These are phyloP conservation scores for Vigna radiata DNA, from an alignment of 306 rosid species.

Conservation along the genomic window DNA sequence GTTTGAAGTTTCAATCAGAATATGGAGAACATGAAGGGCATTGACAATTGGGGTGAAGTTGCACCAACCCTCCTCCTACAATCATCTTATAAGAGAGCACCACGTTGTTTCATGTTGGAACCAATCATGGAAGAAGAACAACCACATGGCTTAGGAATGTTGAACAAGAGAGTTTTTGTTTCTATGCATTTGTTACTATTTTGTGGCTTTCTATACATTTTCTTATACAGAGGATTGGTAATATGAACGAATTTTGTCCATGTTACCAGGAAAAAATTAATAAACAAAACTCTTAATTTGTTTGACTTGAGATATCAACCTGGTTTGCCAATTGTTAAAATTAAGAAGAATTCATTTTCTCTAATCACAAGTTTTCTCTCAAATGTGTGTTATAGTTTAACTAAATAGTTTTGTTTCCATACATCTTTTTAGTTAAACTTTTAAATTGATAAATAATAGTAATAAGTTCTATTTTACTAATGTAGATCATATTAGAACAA, in stretches of 20 bases:
- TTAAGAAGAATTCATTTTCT: too few species aligned
- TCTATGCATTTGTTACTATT: constrained; percentile 41
- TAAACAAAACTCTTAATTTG: neutral
- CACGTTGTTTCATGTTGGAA: constrained; percentile 33
- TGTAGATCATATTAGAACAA: too few species aligned
- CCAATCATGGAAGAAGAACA: constrained; percentile 50
- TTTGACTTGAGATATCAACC: neutral
- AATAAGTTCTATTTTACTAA: too few species aligned
- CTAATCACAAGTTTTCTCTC: too few species aligned
- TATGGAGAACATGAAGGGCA: constrained; percentile 16
- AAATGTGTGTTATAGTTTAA: too few species aligned
- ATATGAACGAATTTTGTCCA: constrained; percentile 4
- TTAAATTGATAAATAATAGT: neutral
- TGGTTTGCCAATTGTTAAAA: neutral
- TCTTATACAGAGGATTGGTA: constrained; percentile 39
- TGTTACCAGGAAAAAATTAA: neutral
- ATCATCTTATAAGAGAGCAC: constrained; percentile 28
- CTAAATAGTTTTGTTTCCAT: too few species aligned
- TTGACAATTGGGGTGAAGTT: constrained; percentile 46
- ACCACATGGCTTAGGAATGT: neutral
- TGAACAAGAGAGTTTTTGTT: constrained; percentile 20
- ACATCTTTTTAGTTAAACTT: neutral
- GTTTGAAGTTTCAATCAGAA: constrained; percentile 8
- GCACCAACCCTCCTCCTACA: constrained; percentile 38
- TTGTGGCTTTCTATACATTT: constrained; percentile 40